phyloP scores from a whole-genome alignment of 2,329 filamentous ascomycete species.

The Dothistroma septosporum region DNA sequence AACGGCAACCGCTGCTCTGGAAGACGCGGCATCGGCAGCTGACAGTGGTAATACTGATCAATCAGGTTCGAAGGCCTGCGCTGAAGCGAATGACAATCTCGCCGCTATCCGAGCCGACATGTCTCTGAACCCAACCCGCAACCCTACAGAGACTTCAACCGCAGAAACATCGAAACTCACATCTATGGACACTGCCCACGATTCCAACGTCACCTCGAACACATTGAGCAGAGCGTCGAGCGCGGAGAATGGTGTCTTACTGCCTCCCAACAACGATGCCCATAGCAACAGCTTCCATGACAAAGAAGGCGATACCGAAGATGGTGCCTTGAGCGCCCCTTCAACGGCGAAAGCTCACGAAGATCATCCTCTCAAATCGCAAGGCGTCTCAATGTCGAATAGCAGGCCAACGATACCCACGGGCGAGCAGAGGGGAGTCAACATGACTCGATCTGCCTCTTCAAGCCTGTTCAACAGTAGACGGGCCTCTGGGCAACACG shows the following conservation, averaged over 20 bases:
- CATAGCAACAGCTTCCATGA: neutral
- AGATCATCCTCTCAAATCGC: neutral
- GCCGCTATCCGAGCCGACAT: slow-evolving; percentile 1
- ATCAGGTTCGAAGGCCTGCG: neutral
- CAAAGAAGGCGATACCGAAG: neutral
- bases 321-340: neutral
- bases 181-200: neutral
- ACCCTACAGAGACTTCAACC: neutral
- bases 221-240: neutral
- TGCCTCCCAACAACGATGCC: neutral
- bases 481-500: neutral
- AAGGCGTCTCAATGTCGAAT: slow-evolving; percentile 1
- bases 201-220: neutral
- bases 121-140: slow-evolving; percentile 4
- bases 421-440: neutral
- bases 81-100: neutral
- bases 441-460: neutral
- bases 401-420: neutral
- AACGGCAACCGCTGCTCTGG: neutral
- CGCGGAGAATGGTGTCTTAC: neutral
- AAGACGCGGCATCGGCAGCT: neutral
- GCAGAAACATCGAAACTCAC: neutral
- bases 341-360: neutral
- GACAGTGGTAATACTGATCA: neutral
- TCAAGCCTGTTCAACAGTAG: slow-evolving; percentile 1